Conservation (phyloP, 805 yeast genomes). For the Candida nonsorbophila region DNA sequence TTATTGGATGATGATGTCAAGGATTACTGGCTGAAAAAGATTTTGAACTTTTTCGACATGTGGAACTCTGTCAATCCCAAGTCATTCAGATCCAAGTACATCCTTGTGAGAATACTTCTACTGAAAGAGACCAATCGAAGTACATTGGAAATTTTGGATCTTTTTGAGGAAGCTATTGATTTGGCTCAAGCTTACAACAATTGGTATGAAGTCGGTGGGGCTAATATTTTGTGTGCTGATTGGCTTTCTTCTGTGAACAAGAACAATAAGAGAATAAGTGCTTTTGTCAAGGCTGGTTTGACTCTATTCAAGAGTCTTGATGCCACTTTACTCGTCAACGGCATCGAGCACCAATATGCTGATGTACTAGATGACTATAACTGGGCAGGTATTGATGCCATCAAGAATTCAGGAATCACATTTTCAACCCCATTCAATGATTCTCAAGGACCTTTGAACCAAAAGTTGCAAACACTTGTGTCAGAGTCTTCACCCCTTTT, state of each 20-base stretch:
- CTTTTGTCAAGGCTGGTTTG: constrained; percentile 33
- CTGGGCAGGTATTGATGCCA: constrained; percentile 23
- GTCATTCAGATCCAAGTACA: constrained; percentile 32
- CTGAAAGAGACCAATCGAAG: constrained; percentile 9
- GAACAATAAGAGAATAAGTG: constrained; percentile 25
- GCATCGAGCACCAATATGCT: constrained; percentile 22
- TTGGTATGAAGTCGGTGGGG: constrained; percentile 34
- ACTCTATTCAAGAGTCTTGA: constrained; percentile 26
- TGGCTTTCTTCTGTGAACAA: constrained; percentile 24
- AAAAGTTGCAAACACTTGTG: too few species aligned
- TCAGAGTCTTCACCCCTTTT: background rate
- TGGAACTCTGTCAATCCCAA: constrained; percentile 33
- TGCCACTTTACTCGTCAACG: constrained; percentile 13
- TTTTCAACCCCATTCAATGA: too few species aligned
- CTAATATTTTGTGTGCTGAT: constrained; percentile 36
- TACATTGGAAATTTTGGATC: constrained; percentile 35
- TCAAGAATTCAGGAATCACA: too few species aligned
- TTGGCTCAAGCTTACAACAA: constrained; percentile 22
- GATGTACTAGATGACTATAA: constrained; percentile 18
- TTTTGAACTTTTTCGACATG: constrained; percentile 18
- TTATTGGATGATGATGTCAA: constrained; percentile 8
- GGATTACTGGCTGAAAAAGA: constrained; percentile 14
- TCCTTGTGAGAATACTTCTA: constrained; percentile 26
- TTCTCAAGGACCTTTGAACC: constrained; percentile 6
- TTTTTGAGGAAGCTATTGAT: constrained; percentile 43